Conservation (phyloP, 169 alveolate species). For the Plasmodium vinckei region DNA sequence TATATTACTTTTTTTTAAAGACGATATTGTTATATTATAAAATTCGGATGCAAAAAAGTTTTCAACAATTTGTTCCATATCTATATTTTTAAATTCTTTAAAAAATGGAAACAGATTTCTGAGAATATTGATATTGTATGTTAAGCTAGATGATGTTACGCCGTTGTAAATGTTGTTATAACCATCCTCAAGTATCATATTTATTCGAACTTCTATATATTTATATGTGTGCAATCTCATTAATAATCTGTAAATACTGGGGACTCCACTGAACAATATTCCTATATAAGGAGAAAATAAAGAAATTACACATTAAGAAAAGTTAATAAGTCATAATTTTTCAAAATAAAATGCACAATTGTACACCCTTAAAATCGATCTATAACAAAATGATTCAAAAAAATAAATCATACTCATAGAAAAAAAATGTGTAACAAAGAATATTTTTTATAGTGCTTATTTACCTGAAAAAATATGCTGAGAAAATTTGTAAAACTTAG, state of each 20-base stretch:
- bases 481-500: conserved; percentile 49
- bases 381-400: no score
- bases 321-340: background rate
- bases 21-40: conserved; percentile 43
- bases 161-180: conserved; percentile 47
- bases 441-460: background rate
- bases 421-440: no score
- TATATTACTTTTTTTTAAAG: conserved; percentile 49
- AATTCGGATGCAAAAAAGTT: conserved; percentile 48
- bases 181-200: conserved; percentile 38
- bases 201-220: conserved; percentile 42
- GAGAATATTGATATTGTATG: conserved; percentile 44
- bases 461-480: conserved; percentile 72
- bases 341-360: no score
- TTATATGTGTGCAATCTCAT: conserved; percentile 65
- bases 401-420: no score
- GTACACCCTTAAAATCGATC: no score
- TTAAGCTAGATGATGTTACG: conserved; percentile 46
- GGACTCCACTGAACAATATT: conserved; percentile 62
- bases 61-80: conserved; percentile 66
- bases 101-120: conserved; percentile 64
- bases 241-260: conserved; percentile 67
- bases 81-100: conserved; percentile 51
- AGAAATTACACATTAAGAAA: background rate
- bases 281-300: conserved; percentile 14